Conservation (phyloP, 2,329 filamentous ascomycete species). For the Pseudogymnoascus sp. region DNA sequence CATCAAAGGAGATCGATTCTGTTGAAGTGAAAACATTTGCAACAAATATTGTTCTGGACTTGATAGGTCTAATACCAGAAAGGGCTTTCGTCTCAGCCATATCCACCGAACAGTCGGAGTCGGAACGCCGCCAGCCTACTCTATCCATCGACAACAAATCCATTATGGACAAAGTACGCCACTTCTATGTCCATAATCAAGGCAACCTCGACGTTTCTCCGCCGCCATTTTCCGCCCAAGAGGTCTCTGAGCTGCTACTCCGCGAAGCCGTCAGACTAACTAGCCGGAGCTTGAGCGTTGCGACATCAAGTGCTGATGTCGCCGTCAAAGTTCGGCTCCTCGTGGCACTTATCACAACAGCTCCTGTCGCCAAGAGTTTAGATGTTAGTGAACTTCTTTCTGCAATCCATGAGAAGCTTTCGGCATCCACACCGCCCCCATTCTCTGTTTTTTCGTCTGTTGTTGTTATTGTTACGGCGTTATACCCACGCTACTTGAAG, state of each 20-base stretch:
- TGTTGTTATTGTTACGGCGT: conserved; percentile 50
- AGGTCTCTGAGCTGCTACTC: conserved; percentile 57
- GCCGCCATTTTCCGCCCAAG: conserved; percentile 51
- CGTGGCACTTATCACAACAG: conserved; percentile 50
- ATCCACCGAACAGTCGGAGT: conserved; percentile 23
- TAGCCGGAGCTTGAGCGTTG: conserved; percentile 40
- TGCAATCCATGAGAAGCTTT: conserved; percentile 45
- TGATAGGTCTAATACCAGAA: conserved; percentile 60
- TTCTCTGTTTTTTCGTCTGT: conserved; percentile 55
- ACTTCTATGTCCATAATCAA: conserved; percentile 65
- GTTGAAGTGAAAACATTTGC: conserved; percentile 28
- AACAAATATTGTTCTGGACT: conserved; percentile 45
- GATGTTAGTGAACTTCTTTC: conserved; percentile 43
- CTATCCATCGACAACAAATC: conserved; percentile 39
- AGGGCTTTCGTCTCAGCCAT: conserved; percentile 47
- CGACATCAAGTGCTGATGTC: conserved; percentile 40
- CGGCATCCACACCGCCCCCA: conserved; percentile 29
- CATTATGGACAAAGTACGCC: conserved; percentile 53
- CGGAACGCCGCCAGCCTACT: conserved; percentile 23
- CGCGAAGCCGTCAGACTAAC: conserved; percentile 50
- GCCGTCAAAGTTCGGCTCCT: conserved; percentile 55
- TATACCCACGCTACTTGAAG: conserved; percentile 49
- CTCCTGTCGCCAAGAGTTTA: conserved; percentile 38
- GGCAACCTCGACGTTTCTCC: conserved; percentile 58
- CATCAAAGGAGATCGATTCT: conserved; percentile 27